phyloP scores from a whole-genome alignment of 108 stramenopile species.

The Cyclotella choctawhatcheeana region DNA sequence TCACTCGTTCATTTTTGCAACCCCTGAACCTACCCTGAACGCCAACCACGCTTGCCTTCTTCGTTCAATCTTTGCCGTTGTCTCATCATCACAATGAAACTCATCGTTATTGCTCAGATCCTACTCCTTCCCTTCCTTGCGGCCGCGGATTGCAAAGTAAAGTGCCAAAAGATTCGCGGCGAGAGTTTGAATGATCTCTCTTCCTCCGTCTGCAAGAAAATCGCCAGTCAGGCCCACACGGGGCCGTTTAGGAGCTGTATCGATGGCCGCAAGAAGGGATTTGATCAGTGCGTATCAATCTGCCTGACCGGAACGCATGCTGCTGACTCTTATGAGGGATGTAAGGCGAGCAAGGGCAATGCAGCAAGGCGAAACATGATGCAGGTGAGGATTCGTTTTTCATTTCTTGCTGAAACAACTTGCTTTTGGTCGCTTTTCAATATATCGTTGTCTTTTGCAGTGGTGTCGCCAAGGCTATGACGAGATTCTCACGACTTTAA shows the following conservation, averaged over 20 bases:
- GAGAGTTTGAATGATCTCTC: constrained; percentile 1
- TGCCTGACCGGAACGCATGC: constrained; percentile 10
- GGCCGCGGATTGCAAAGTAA: neutral
- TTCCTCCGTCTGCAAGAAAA: constrained; percentile 1
- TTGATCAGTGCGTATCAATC: constrained; percentile 30
- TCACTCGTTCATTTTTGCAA: neutral
- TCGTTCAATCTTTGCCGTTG: neutral
- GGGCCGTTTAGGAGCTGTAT: constrained; percentile 37
- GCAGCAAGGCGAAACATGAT: neutral
- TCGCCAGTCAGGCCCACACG: constrained; percentile 17
- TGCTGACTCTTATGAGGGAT: constrained; percentile 25
- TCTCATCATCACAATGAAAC: neutral
- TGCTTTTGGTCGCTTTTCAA: neutral
- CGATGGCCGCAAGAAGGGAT: constrained; percentile 37
- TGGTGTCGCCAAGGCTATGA: constrained; percentile 38
- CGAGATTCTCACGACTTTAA: neutral
- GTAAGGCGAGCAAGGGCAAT: constrained; percentile 14
- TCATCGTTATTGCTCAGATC: neutral
- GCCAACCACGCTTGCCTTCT: no score
- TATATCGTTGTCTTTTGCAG: neutral
- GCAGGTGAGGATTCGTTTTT: neutral
- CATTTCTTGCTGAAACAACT: neutral
- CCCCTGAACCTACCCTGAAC: no score
- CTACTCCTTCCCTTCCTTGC: neutral
- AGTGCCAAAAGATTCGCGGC: neutral